A percentile compares a stretch with the other conserved stretches of the same genome.
These are phyloP conservation scores for Erodium maritimum DNA, from an alignment of 345 rosid species.

Conservation along the genomic window DNA sequence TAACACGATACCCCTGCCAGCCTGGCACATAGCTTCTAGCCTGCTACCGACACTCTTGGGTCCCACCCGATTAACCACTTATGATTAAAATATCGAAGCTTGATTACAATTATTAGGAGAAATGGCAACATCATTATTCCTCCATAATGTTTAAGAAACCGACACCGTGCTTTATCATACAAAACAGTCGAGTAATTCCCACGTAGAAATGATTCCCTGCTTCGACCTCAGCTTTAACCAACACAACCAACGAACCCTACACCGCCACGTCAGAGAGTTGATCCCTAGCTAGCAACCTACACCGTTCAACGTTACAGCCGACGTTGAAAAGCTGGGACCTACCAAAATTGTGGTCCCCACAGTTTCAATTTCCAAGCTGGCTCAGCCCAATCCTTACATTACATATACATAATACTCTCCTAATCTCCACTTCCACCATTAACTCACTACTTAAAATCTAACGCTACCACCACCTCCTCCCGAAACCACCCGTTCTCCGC, in stretches of 20 bases:
- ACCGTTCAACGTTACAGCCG: constrained; percentile 7
- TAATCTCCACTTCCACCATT: constrained; percentile 1
- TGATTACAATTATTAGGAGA: constrained; percentile 1
- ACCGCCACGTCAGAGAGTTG: neutral
- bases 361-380: constrained; percentile 20
- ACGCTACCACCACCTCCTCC: neutral
- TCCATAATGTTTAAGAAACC: neutral
- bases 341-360: neutral
- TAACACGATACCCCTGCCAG: neutral
- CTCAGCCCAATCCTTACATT: constrained; percentile 8
- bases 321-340: no score
- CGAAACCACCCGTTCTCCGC: no score
- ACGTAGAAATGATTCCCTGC: no score
- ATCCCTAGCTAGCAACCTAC: neutral
- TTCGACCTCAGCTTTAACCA: neutral
- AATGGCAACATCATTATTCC: constrained; percentile 4
- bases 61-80: constrained; percentile 12
- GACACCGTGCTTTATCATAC: neutral
- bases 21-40: neutral
- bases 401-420: constrained; percentile 13
- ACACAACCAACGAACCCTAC: neutral
- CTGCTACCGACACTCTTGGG: constrained; percentile 22
- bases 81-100: neutral
- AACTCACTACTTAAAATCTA: neutral
- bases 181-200: neutral